Evolutionary conservation across 2,329 filamentous ascomycete genomes (phyloP), one percentile per base, ranked within the genome.

Genomic region (Gnomoniopsis smithogilvyi): DNA sequence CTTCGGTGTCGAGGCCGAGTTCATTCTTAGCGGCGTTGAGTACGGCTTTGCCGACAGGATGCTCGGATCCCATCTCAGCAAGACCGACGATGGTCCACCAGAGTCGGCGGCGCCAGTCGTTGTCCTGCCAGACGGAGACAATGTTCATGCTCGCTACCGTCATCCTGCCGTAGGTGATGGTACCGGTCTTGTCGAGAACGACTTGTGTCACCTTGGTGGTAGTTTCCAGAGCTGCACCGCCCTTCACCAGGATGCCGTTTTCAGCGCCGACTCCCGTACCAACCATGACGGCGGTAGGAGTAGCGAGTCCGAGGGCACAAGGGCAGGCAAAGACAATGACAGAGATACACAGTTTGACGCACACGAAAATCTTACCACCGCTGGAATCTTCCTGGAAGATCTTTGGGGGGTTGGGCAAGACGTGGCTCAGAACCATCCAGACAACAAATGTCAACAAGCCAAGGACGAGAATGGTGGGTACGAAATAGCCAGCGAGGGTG

Each of bases 321-420:
- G 95, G 95, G 70, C 95, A 99, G 4, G 95, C 95, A 72, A 99
- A 97, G 21, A 98, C 95, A 69, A 99, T 96, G 65, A 99, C 95
- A 0, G 95, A 96, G 67, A 99, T 99, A 75, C 95, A 98, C 17
- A 99, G 86, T 78, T 98, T 96, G 64, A 98, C 80, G 71, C 95
- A 99, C 2, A 98, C 91, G 91, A 99, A 97, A 63, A 97, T 79
- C 71, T 91, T 94, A 58, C 95, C 95, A 62, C 95, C 95, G 68
- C 90, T 94, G 48, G 85, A 83, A 60, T 88, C 86, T 61, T 90
- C 82, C 26, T 89, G 76, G 74, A 99, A 99, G 64, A 98, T 93
- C 69, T 87, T 83, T 2, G 95, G 95, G n/a, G 94, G 94, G 69
- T 94, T 80, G 0, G 85, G 74, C 33, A 99, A 78, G 36, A 92